Conservation (phyloP, 2,329 filamentous ascomycete genomes). For the Phoma sp. region DNA sequence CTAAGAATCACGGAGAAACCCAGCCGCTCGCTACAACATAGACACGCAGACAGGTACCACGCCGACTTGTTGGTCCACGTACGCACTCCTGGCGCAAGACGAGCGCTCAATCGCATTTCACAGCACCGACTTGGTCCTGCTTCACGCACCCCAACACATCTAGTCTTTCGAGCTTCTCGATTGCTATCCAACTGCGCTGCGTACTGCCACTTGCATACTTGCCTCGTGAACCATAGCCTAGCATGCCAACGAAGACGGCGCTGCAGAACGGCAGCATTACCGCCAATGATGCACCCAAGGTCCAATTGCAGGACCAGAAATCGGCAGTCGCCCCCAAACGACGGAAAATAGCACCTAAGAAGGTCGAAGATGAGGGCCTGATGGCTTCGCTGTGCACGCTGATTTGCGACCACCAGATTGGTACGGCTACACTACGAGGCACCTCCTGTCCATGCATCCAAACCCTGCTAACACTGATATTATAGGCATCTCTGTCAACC, state of each 20-base stretch:
- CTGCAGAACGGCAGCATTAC: constrained; percentile 20
- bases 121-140: not conserved
- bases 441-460: not conserved
- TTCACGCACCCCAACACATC: not conserved
- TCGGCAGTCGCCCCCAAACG: constrained; percentile 21
- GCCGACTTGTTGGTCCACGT: constrained; percentile 4
- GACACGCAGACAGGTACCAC: not conserved
- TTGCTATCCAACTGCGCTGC: not conserved
- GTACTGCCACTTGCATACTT: not conserved
- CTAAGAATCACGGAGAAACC: constrained; percentile 23
- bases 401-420: constrained; percentile 81
- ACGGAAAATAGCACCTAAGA: constrained; percentile 47
- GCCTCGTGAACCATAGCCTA: constrained; percentile 6
- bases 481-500: constrained; percentile 82
- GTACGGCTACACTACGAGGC: constrained; percentile 57
- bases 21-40: constrained; percentile 21
- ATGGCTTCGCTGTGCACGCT: constrained; percentile 68
- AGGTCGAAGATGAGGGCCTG: constrained; percentile 67
- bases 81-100: constrained; percentile 5
- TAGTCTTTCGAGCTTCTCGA: not conserved
- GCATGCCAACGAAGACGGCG: constrained; percentile 25
- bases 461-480: not conserved
- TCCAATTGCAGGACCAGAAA: constrained; percentile 21
- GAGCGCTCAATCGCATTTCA: constrained; percentile 3
- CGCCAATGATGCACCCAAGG: constrained; percentile 13